Base-by-base conservation (phyloP, 2,329 filamentous ascomycete species). In the Lasiodiplodia sp. region DNA sequence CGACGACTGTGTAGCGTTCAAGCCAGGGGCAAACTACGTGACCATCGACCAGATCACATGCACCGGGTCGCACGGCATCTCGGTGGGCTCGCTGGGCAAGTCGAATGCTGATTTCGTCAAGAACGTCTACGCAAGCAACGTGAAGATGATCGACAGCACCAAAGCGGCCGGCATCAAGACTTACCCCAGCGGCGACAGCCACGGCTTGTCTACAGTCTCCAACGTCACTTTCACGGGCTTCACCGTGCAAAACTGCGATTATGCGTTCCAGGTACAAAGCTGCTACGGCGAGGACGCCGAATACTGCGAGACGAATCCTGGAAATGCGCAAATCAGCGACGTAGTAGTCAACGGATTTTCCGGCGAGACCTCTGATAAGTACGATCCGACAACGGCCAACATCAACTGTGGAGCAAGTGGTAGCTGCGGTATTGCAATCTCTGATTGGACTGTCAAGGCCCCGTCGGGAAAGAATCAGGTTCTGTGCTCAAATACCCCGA, bases 291-390 rank as follows among this genome's bases (percentile, higher is more conserved):
- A 68, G 49, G 66, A 68, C n/a, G 66, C 21, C 16, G 34, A 34
- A 7, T 68, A 68, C 34, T 68, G 66, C 66, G 18, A 55, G 21
- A 64, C 51, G 49, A 63, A n/a, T 23, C 66, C 66, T 16, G 58
- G 57, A 21, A 18, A 55, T 28, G 66, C 66, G 8, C 25, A 68
- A 23, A 51, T 64, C 16, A 55, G 47, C 37, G 66, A 37, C 4
- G 51, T 68, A 8, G 56, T 63, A 11, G 44, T 90, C 73, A 85
- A 81, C 69, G 85, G 88, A 70, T 85, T 90, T 74, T 77, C 77
- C 23, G 88, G 88, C 0, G 86, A 81, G 1, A 88, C 87, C 0
- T 83, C 79, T 71, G 76, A 73, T 38, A 82, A 82, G 70, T 80
- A 80, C 68, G 75, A 79, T 38, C 81, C 81, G 7, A 74, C 81